Conservation (phyloP, 2,329 filamentous ascomycete species). For the Albophoma yamanashiensis region DNA sequence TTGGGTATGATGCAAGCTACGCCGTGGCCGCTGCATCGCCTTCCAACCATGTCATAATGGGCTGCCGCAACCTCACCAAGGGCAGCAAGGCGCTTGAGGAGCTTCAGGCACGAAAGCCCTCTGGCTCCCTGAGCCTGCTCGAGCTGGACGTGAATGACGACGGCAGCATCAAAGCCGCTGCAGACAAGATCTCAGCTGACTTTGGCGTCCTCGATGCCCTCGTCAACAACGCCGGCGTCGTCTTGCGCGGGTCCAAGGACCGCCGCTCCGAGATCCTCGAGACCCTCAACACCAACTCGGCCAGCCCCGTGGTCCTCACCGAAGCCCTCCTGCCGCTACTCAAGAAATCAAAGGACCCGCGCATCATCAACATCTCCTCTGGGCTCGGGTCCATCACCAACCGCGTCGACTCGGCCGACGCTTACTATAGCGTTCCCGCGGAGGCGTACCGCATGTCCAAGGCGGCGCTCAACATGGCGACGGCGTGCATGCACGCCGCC, state of each 20-base stretch:
- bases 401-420: conserved; percentile 6
- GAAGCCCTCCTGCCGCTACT: conserved; percentile 21
- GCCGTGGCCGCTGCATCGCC: conserved; percentile 21
- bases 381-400: conserved; percentile 18
- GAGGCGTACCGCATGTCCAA: conserved; percentile 22
- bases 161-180: conserved; percentile 41
- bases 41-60: conserved; percentile 28
- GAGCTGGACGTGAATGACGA: conserved; percentile 51
- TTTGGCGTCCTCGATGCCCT: conserved; percentile 44
- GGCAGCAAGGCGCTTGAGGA: conserved; percentile 20
- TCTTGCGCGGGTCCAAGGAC: conserved; percentile 32
- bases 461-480: conserved; percentile 25
- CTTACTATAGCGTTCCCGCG: not conserved
- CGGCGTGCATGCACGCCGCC: conserved; percentile 15
- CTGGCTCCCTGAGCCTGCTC: conserved; percentile 44
- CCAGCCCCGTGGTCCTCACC: conserved; percentile 16
- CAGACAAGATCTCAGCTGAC: conserved; percentile 36
- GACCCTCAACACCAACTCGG: conserved; percentile 33
- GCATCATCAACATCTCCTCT: conserved; percentile 22
- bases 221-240: conserved; percentile 49
- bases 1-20: conserved; percentile 30
- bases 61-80: conserved; percentile 21
- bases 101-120: conserved; percentile 28
- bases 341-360: conserved; percentile 13
- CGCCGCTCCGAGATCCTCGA: conserved; percentile 5